Base-by-base conservation (phyloP, 192 early-diverging fungal species). In the Dimargaris xerosporica region DNA sequence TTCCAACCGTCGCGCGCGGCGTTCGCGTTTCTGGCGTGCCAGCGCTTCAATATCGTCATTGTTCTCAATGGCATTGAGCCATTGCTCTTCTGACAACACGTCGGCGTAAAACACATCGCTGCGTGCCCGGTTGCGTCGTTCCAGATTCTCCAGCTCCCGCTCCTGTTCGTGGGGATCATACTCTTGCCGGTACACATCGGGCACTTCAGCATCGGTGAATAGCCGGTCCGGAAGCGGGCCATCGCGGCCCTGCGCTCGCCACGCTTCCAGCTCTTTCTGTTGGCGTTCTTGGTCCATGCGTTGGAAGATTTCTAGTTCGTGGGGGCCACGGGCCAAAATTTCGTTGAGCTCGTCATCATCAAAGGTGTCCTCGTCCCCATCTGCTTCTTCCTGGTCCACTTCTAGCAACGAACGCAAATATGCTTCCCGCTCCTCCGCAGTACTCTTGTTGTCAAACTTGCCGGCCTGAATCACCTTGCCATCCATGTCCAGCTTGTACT, bases 401-500 rank as follows among this genome's bases (percentile, higher is more conserved):
- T 85, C 87, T 55, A 95, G 76, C 42, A 96, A 72, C 21, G 89
- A 81, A 41, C 93, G 85, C 67, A 99, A 69, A 54, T 94, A 82
- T 11, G 82, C 84, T 63, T 99, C 96, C 52, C 91, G 86, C 68
- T 99, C 96, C 55, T 91, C 85, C 25, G 86, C 88, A 1, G 87
- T 86, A 71, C 89, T 93, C 67, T 94, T 92, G 66, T 97, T 86
- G 70, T 99, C 96, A 70, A 99, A 99, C 76, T 97, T 99, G 58
- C 96, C 96, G 48, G 94, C 94, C 73, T 99, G 94, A 70, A 99
- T 99, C 60, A 99, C 91, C 71, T 97, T 96, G 59, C 91, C 92
- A 64, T 99, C 96, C 67, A 99, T 85, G 64, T 94, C 91, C 42
- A 96, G 75, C 71, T 99, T 99, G 74, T 88, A 90, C 68, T 96